phyloP scores from a whole-genome alignment of 1,284 basidiomycete genomes.

The Papiliotrema flavescens region DNA sequence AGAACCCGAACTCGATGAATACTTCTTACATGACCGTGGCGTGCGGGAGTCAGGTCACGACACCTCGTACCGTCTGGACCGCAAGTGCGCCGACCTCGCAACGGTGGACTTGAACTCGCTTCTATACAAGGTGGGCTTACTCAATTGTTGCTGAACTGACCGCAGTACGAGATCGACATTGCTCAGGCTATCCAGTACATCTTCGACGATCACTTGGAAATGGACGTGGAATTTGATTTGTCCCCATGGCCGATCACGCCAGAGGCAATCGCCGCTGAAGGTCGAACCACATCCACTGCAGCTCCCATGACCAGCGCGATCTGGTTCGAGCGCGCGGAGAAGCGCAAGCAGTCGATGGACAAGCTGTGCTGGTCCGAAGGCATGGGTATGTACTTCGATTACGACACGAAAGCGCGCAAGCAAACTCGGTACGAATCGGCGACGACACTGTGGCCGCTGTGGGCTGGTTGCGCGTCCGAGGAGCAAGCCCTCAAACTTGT shows the following conservation, averaged over 20 bases:
- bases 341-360: constrained; percentile 79
- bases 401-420: constrained; percentile 83
- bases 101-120: constrained; percentile 92
- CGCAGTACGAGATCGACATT: constrained; percentile 80
- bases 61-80: constrained; percentile 95
- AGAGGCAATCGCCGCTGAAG: constrained; percentile 62
- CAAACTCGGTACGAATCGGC: constrained; percentile 94
- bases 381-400: constrained; percentile 92
- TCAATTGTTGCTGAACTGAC: background rate
- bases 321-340: constrained; percentile 85
- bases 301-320: constrained; percentile 70
- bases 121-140: constrained; percentile 59
- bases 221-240: constrained; percentile 87
- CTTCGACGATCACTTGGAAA: constrained; percentile 83
- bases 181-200: constrained; percentile 90
- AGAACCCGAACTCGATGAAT: constrained; percentile 90
- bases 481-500: constrained; percentile 90
- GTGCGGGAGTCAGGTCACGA: constrained; percentile 95
- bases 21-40: constrained; percentile 94
- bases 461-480: constrained; percentile 95
- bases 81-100: constrained; percentile 83
- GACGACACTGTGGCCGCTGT: constrained; percentile 92
- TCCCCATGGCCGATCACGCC: constrained; percentile 86
- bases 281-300: constrained; percentile 62
- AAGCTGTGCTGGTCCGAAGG: constrained; percentile 96